A percentile compares a stretch with the other conserved stretches of the same genome.
These are phyloP conservation scores for Trichoderma arundinaceum DNA, from an alignment of 2,329 filamentous ascomycete genomes.

Conservation along the genomic window DNA sequence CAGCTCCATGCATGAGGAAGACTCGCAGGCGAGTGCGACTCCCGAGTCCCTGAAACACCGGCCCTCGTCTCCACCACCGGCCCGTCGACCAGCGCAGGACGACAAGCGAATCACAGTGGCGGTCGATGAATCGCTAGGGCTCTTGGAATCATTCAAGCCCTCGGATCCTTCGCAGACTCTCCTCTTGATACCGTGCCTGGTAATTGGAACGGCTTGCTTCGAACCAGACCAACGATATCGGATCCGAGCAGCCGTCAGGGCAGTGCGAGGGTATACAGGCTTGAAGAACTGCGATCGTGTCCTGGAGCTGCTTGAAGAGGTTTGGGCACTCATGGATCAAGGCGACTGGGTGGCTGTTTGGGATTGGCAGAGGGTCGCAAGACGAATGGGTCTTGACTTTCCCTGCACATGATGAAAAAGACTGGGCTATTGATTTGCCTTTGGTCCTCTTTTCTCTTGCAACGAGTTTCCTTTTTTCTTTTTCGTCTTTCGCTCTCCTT, in stretches of 20 bases:
- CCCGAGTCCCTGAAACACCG: slow-evolving; percentile 33
- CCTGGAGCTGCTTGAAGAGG: slow-evolving; percentile 59
- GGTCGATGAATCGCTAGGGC: slow-evolving; percentile 61
- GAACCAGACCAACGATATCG: slow-evolving; percentile 58
- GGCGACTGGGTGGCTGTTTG: slow-evolving; percentile 64
- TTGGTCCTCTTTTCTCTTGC: neutral
- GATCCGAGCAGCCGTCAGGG: slow-evolving; percentile 55
- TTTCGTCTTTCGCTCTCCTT: neutral
- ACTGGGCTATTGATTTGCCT: neutral
- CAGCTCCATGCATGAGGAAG: slow-evolving; percentile 49
- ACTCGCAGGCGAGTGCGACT: slow-evolving; percentile 37
- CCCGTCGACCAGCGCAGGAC: slow-evolving; percentile 54
- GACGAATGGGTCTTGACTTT: slow-evolving; percentile 60
- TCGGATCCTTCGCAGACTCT: slow-evolving; percentile 65
- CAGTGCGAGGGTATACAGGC: slow-evolving; percentile 63
- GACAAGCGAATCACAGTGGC: slow-evolving; percentile 59
- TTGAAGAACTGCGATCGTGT: slow-evolving; percentile 63
- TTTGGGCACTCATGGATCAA: slow-evolving; percentile 64
- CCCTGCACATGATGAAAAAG: slow-evolving; percentile 50
- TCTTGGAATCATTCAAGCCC: slow-evolving; percentile 61
- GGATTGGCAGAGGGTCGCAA: slow-evolving; percentile 68
- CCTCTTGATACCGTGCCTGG: slow-evolving; percentile 63
- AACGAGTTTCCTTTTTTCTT: neutral
- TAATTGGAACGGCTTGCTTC: slow-evolving; percentile 67
- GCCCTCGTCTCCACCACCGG: slow-evolving; percentile 53